phyloP scores from a whole-genome alignment of 345 rosid genomes.

The Hibiscus syriacus region DNA sequence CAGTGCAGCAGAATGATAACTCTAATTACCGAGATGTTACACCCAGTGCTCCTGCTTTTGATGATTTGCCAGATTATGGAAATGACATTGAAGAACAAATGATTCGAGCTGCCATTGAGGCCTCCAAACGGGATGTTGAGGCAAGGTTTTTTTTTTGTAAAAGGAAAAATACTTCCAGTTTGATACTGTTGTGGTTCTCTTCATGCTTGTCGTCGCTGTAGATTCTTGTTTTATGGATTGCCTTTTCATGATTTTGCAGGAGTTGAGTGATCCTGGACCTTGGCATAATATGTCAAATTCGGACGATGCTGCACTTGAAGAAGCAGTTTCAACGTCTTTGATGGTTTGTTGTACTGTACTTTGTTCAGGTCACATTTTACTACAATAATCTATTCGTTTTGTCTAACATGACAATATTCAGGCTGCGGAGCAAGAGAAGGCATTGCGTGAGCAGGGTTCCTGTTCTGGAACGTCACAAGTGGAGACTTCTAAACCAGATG shows the following conservation, averaged over 20 bases:
- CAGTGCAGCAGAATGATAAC: conserved; percentile 22
- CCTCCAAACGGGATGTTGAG: conserved; percentile 70
- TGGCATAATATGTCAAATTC: not conserved
- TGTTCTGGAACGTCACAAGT: conserved; percentile 38
- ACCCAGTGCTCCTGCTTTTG: conserved; percentile 40
- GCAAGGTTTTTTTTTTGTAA: conserved; percentile 16
- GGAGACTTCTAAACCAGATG: conserved; percentile 32
- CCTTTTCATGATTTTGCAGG: conserved; percentile 27
- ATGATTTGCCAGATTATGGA: conserved; percentile 42
- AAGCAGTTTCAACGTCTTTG: conserved; percentile 59
- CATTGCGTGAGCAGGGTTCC: conserved; percentile 32
- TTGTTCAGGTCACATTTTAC: conserved; percentile 5
- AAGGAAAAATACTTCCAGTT: not conserved
- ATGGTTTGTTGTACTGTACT: conserved; percentile 33
- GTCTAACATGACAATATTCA: conserved; percentile 30
- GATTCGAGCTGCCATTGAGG: conserved; percentile 98
- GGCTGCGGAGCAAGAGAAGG: conserved; percentile 73
- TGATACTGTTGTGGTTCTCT: not conserved
- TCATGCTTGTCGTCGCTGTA: not conserved
- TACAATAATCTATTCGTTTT: not conserved
- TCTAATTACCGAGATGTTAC: conserved; percentile 17
- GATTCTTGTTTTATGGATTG: conserved; percentile 6
- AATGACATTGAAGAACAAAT: conserved; percentile 97
- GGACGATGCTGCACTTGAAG: conserved; percentile 45
- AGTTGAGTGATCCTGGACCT: not conserved